Conservation (phyloP, 1,284 basidiomycete species). For the Phellinidium pouzarii region DNA sequence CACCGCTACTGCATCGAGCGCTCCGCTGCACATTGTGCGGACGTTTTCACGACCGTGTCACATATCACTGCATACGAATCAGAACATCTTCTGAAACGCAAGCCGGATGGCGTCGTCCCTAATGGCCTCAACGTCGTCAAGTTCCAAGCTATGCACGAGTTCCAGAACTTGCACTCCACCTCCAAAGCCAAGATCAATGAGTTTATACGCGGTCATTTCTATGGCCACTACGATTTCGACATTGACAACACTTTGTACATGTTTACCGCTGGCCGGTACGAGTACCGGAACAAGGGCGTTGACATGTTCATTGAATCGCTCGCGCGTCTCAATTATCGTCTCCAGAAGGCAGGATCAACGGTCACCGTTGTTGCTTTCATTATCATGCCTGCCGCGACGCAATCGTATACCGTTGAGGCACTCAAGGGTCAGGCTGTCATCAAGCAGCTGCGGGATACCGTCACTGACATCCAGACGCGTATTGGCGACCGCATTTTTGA, state of each 20-base stretch:
- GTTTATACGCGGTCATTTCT: conserved; percentile 96
- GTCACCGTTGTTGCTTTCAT: conserved; percentile 95
- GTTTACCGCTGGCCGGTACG: conserved; percentile 98
- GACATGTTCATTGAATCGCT: conserved; percentile 99
- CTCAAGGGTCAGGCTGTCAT: conserved; percentile 98
- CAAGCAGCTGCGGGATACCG: conserved; percentile 92
- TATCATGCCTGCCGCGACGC: conserved; percentile 95
- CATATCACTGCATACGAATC: conserved; percentile 97
- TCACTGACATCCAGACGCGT: conserved; percentile 89
- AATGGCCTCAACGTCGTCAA: conserved; percentile 98
- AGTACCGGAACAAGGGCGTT: conserved; percentile 98
- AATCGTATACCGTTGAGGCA: conserved; percentile 96
- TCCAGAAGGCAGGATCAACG: conserved; percentile 76
- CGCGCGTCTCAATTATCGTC: conserved; percentile 84
- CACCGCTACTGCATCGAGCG: conserved; percentile 95
- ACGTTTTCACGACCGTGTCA: conserved; percentile 97
- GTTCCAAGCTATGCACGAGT: conserved; percentile 92
- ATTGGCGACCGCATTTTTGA: conserved; percentile 91
- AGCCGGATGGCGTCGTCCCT: conserved; percentile 96
- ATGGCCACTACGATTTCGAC: conserved; percentile 95
- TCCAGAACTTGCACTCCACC: conserved; percentile 92
- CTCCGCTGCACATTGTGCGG: conserved; percentile 88
- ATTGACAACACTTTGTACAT: conserved; percentile 94
- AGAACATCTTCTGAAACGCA: conserved; percentile 94
- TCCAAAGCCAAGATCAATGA: conserved; percentile 97